Base-by-base conservation (phyloP, 83 land plant species). In the Picea mariana region DNA sequence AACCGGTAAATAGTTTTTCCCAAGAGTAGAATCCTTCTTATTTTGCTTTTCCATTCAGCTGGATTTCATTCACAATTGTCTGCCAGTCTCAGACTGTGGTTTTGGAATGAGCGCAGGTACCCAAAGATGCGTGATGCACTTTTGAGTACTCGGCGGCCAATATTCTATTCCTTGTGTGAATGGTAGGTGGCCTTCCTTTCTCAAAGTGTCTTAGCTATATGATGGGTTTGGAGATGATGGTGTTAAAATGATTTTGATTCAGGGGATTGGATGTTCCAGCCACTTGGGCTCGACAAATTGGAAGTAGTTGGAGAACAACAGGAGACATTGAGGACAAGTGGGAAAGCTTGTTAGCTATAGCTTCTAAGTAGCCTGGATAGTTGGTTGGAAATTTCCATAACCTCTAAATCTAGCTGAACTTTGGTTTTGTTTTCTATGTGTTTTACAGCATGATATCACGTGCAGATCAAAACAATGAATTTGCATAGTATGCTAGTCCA, bases 161-260 rank as follows among this genome's bases (percentile, higher is more conserved):
- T 93, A 49, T 87, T 90, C 67, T 93, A 82, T 78, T 93, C 95
- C 7, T 42, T 93, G 9, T 93, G 95, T 86, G 95, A 93, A 89
- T 90, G 95, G 95, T 90, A 82, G 18, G 66, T 78, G 26, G 6
- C 24, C 12, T 18, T 27, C 18, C 23, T 26, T 67, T 20, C 2
- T 21, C 11, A 21, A 20, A 21, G 69, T 67, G 69, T 20, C 2
- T 11, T 67, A 16, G 8, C 69, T 9, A 67, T 67, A 21, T 67
- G 13, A 13, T 8, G 69, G 79, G 61, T 18, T 80, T 63, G 85
- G 38, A 13, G 59, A 27, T 64, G 11, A 11, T 26, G 59, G 42
- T 52, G 7, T 77, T 75, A 21, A 40, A 52, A 1, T 11, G 9
- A 6, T 55, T 21, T 12, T 34, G 21, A 55, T 21, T 62, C 72